Conservation (phyloP, 208 protist species). For the Acanthamoeba royreba region DNA sequence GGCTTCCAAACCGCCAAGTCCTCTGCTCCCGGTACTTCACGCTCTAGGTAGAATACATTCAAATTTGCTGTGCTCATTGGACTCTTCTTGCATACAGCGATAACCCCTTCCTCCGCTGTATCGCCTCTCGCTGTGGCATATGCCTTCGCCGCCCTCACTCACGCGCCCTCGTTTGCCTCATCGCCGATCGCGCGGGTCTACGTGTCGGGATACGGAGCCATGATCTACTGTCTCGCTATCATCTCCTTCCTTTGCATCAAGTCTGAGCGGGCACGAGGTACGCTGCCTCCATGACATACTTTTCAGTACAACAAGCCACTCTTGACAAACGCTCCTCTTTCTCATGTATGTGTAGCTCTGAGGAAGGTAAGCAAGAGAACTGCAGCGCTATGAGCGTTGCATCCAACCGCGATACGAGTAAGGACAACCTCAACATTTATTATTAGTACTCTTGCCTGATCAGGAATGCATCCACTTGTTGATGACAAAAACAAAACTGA, state of each 20-base stretch:
- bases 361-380: too few species aligned
- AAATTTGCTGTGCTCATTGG: background rate
- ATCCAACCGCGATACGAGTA: too few species aligned
- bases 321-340: too few species aligned
- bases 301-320: too few species aligned
- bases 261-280: background rate
- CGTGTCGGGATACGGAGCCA: background rate
- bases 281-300: too few species aligned
- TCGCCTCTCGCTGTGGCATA: background rate
- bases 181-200: background rate
- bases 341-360: too few species aligned
- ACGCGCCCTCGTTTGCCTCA: background rate
- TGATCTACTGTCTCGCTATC: constrained; percentile 30
- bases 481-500: too few species aligned
- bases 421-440: too few species aligned
- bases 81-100: background rate
- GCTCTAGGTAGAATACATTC: background rate
- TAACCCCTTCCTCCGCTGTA: background rate
- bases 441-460: too few species aligned
- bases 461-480: too few species aligned
- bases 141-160: background rate
- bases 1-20: constrained; percentile 4
- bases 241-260: background rate
- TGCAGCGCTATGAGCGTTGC: too few species aligned
- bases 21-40: background rate